Evolutionary conservation across 2,329 filamentous ascomycete species (phyloP).

Genomic region (Aspergillus neotritici): DNA sequence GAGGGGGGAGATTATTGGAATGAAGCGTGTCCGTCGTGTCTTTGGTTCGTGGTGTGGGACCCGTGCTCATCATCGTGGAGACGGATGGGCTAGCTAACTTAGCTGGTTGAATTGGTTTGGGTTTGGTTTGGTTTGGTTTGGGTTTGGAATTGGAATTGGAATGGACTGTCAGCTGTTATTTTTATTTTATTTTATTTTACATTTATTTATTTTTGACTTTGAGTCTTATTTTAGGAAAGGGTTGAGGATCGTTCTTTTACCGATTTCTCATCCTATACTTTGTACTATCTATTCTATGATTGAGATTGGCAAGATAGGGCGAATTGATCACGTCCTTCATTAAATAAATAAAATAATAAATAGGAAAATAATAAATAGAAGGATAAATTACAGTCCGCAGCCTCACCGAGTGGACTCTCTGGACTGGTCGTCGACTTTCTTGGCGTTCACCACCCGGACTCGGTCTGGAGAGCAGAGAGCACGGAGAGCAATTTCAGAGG

Average conservation of each 20-base stretch:
- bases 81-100: conserved; percentile 6
- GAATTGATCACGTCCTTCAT: background rate
- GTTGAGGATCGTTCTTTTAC: background rate
- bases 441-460: no score
- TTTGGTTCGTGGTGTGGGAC: conserved; percentile 13
- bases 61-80: conserved; percentile 14
- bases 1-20: no score
- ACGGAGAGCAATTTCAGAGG: no score
- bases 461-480: no score
- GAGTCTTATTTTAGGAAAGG: conserved; percentile 1
- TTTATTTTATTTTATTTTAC: conserved; percentile 1
- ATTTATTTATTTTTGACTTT: background rate
- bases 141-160: no score
- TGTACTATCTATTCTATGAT: no score
- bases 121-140: conserved; percentile 1
- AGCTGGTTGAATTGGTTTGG: no score
- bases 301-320: background rate
- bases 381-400: no score
- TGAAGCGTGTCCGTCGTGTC: no score
- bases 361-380: background rate
- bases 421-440: no score
- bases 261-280: background rate
- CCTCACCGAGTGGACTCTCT: no score
- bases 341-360: background rate
- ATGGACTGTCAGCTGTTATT: conserved; percentile 10